These are phyloP conservation scores for Neofusicoccum umdonicola DNA, from an alignment of 2,329 filamentous ascomycete genomes.

Conservation along the genomic window DNA sequence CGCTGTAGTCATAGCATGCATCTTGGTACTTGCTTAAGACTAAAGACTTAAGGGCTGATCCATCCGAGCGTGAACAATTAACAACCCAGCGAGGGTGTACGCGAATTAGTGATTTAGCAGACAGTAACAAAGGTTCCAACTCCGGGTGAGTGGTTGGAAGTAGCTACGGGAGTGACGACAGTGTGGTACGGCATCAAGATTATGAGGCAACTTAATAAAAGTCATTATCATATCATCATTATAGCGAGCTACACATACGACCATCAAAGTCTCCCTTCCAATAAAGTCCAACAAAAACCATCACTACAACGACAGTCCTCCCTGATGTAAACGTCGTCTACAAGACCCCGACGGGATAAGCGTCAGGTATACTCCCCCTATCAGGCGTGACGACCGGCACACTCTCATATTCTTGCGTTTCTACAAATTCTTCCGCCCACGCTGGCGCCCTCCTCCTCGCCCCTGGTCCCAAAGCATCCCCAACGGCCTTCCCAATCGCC, in stretches of 20 bases:
- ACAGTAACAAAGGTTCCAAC: no score
- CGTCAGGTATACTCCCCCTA: conserved; percentile 39
- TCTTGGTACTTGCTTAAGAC: no score
- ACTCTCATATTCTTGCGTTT: conserved; percentile 37
- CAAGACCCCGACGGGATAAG: conserved; percentile 50
- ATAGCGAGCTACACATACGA: background rate
- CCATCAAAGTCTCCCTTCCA: background rate
- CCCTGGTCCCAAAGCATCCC: conserved; percentile 36
- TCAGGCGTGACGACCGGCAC: conserved; percentile 50
- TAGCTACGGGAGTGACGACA: no score
- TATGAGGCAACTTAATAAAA: no score
- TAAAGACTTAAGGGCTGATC: no score
- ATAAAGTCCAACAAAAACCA: background rate
- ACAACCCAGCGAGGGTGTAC: no score
- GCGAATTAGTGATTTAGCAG: no score
- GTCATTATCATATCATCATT: no score
- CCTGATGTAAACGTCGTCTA: background rate
- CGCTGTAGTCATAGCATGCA: no score
- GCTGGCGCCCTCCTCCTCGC: conserved; percentile 48
- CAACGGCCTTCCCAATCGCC: conserved; percentile 53
- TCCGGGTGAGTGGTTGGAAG: no score
- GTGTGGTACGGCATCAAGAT: no score
- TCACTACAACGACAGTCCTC: background rate
- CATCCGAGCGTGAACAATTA: no score
- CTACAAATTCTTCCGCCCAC: conserved; percentile 44